phyloP scores from a whole-genome alignment of 225 moss, liverwort and hornwort genomes.

The Physcomitrellopsis africana region DNA sequence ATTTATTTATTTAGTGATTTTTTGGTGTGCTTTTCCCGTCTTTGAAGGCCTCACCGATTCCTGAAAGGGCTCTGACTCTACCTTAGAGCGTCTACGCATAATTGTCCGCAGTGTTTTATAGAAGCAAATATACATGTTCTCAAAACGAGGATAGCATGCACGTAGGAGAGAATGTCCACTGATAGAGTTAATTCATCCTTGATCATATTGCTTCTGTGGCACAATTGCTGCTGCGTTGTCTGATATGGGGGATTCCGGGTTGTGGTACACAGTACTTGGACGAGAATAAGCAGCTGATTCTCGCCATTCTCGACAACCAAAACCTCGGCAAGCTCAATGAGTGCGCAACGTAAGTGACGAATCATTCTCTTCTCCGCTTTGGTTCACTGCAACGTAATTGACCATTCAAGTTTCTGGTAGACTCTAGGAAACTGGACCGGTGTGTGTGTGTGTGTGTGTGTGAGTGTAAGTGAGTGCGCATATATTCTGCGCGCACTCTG shows the following conservation, averaged over 20 bases:
- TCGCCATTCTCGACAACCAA: constrained; percentile 58
- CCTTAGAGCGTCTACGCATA: too few relatives aligned
- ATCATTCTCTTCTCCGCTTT: background rate
- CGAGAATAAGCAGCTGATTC: constrained; percentile 63
- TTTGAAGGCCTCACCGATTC: too few relatives aligned
- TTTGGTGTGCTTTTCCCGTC: too few relatives aligned
- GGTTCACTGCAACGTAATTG: too few relatives aligned
- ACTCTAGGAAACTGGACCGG: background rate
- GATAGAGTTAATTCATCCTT: too few relatives aligned
- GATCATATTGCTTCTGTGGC: too few relatives aligned
- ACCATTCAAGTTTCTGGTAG: background rate
- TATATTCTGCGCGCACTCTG: background rate
- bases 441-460: background rate
- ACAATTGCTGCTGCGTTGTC: too few relatives aligned
- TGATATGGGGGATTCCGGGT: background rate
- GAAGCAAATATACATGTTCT: too few relatives aligned
- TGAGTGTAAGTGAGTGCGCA: background rate
- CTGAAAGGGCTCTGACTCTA: too few relatives aligned
- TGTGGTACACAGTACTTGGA: constrained; percentile 54
- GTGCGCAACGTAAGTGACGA: constrained; percentile 48
- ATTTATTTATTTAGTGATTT: background rate
- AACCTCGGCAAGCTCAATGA: constrained; percentile 54
- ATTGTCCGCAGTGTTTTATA: too few relatives aligned
- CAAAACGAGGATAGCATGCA: too few relatives aligned
- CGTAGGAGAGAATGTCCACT: too few relatives aligned